Evolutionary conservation across 2,329 filamentous ascomycete genomes (phyloP).

Genomic region (Cladosporium halotolerans): DNA sequence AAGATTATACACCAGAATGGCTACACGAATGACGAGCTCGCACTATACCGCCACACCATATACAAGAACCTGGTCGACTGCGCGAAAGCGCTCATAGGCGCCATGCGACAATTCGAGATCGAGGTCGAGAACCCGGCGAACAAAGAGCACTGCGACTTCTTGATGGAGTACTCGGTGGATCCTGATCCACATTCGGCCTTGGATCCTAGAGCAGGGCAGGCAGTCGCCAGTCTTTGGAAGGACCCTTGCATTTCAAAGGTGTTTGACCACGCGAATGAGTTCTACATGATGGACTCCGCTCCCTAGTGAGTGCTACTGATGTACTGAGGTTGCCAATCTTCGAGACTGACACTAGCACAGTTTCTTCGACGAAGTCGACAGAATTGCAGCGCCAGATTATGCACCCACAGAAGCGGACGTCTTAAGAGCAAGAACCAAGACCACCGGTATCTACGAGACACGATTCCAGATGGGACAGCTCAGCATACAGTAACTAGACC

Average conservation of each 20-base stretch:
- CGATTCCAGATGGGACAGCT: slow-evolving; percentile 97
- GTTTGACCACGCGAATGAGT: slow-evolving; percentile 92
- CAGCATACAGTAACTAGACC: slow-evolving; percentile 79
- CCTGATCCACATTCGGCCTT: slow-evolving; percentile 82
- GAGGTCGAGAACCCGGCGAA: slow-evolving; percentile 67
- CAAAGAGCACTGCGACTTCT: slow-evolving; percentile 67
- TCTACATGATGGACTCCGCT: slow-evolving; percentile 98
- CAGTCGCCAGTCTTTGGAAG: slow-evolving; percentile 81
- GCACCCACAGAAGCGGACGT: slow-evolving; percentile 93
- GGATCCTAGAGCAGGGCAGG: slow-evolving; percentile 71
- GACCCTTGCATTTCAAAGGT: slow-evolving; percentile 76
- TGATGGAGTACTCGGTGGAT: slow-evolving; percentile 83
- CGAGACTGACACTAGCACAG: slow-evolving; percentile 41
- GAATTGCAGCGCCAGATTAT: slow-evolving; percentile 80
- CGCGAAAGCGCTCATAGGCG: slow-evolving; percentile 83
- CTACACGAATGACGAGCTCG: slow-evolving; percentile 88
- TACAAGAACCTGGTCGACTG: slow-evolving; percentile 99
- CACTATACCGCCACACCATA: slow-evolving; percentile 89
- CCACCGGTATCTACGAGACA: slow-evolving; percentile 98
- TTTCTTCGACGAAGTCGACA: slow-evolving; percentile 88
- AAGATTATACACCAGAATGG: slow-evolving; percentile 99
- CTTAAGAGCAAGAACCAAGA: slow-evolving; percentile 91
- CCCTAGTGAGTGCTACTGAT: slow-evolving; percentile 67
- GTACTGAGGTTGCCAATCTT: neutral
- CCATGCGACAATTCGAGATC: slow-evolving; percentile 87